These are phyloP conservation scores for Hamigera avellanea DNA, from an alignment of 495 filamentous ascomycete species.

Conservation along the genomic window DNA sequence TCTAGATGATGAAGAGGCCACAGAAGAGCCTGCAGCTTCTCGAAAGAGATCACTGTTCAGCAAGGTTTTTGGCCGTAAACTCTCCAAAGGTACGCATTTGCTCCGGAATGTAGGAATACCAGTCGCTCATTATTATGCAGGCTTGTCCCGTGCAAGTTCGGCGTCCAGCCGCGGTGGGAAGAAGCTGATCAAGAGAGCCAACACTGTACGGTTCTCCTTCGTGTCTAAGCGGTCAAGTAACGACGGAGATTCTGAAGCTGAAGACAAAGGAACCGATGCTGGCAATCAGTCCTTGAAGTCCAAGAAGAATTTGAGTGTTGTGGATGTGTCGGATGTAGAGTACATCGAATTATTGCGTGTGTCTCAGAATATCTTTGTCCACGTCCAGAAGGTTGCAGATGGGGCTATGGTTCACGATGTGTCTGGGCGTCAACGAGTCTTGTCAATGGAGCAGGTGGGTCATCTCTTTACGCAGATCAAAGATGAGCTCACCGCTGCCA, in stretches of 20 bases:
- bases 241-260: conserved; percentile 3
- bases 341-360: conserved; percentile 10
- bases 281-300: not conserved
- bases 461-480: conserved; percentile 14
- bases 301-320: conserved; percentile 3
- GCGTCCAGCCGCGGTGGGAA: conserved; percentile 9
- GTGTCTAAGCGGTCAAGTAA: conserved; percentile 13
- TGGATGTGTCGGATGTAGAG: conserved; percentile 8
- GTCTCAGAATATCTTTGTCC: conserved; percentile 14
- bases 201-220: conserved; percentile 20
- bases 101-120: not conserved
- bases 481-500: conserved; percentile 9
- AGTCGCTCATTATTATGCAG: conserved; percentile 3
- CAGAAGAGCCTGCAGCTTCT: not conserved
- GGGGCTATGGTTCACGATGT: conserved; percentile 17
- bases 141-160: conserved; percentile 12
- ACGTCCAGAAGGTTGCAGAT: conserved; percentile 15
- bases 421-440: conserved; percentile 17
- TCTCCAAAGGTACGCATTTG: conserved; percentile 9
- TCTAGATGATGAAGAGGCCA: conserved; percentile 1
- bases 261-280: conserved; percentile 7
- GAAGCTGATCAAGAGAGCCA: conserved; percentile 16
- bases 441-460: conserved; percentile 18
- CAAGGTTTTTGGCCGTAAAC: conserved; percentile 15
- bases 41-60: conserved; percentile 13